phyloP scores from a whole-genome alignment of 179 eudicot genomes.

The Carnegiea gigantea region DNA sequence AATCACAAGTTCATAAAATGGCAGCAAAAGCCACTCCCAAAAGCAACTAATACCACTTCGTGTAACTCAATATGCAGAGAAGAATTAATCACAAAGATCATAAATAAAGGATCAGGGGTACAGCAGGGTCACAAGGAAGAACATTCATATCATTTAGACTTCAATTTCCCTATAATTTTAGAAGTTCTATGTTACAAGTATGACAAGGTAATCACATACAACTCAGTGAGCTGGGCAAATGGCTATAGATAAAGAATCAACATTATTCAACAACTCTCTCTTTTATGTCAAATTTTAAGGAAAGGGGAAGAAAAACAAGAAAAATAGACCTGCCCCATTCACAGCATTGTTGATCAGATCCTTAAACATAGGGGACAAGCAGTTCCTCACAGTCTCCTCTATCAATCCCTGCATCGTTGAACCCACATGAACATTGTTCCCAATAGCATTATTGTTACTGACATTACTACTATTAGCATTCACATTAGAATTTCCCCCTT shows the following conservation, averaged over 20 bases:
- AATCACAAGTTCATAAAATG: background rate
- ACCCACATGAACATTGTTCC: constrained; percentile 27
- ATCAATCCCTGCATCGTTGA: constrained; percentile 53
- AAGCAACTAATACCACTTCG: too few species aligned
- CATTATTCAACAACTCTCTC: constrained; percentile 36
- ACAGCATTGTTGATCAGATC: constrained; percentile 53
- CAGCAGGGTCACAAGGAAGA: background rate
- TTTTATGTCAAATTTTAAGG: constrained; percentile 28
- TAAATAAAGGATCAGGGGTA: background rate
- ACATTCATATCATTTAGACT: background rate
- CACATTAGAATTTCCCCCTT: background rate
- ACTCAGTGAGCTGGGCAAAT: constrained; percentile 25
- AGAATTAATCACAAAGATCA: background rate
- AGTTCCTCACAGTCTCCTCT: constrained; percentile 87
- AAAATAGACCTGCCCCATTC: constrained; percentile 33
- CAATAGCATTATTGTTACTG: constrained; percentile 1
- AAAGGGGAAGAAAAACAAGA: constrained; percentile 5
- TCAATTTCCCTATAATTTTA: background rate
- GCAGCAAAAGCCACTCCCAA: too few species aligned
- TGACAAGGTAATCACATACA: constrained; percentile 22
- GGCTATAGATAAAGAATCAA: constrained; percentile 34
- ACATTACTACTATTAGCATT: background rate
- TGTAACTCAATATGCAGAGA: background rate
- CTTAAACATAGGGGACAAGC: constrained; percentile 75
- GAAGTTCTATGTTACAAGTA: background rate